Conservation (phyloP, 1,139 yeast genomes). For the Suhomyces bribrorum region DNA sequence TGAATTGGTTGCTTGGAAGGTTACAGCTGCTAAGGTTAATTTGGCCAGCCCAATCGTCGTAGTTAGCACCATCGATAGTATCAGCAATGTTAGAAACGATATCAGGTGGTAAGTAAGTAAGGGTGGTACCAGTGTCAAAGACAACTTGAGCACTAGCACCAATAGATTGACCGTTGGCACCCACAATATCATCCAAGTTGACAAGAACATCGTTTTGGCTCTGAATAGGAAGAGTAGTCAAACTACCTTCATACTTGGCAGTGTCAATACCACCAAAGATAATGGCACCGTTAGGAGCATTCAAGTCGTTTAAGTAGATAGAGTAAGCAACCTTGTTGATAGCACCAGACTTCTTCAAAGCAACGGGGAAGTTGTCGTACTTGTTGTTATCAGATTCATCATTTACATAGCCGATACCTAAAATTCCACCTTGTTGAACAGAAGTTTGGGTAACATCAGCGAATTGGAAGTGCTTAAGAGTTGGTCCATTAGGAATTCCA, state of each 20-base stretch:
- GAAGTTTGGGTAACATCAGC: conserved; percentile 22
- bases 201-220: conserved; percentile 8
- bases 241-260: conserved; percentile 40
- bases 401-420: conserved; percentile 23
- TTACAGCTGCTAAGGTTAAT: conserved; percentile 1
- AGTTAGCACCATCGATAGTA: conserved; percentile 3
- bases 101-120: conserved; percentile 52
- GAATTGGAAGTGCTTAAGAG: conserved; percentile 19
- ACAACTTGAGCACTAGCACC: conserved; percentile 24
- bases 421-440: conserved; percentile 19
- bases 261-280: conserved; percentile 62
- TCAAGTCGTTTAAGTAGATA: conserved; percentile 44
- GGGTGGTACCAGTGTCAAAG: conserved; percentile 70
- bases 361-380: conserved; percentile 18
- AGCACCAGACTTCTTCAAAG: conserved; percentile 14
- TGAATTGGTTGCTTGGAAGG: conserved; percentile 4
- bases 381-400: conserved; percentile 12
- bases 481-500: conserved; percentile 14
- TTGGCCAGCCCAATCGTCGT: not conserved
- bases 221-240: conserved; percentile 13
- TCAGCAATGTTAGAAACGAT: conserved; percentile 40
- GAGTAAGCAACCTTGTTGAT: conserved; percentile 12
- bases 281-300: conserved; percentile 46
- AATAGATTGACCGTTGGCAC: conserved; percentile 5
- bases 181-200: conserved; percentile 10